Evolutionary conservation across 2,329 filamentous ascomycete genomes (phyloP), one percentile per base, ranked within the genome.

Genomic region (Venturia pyrina): DNA sequence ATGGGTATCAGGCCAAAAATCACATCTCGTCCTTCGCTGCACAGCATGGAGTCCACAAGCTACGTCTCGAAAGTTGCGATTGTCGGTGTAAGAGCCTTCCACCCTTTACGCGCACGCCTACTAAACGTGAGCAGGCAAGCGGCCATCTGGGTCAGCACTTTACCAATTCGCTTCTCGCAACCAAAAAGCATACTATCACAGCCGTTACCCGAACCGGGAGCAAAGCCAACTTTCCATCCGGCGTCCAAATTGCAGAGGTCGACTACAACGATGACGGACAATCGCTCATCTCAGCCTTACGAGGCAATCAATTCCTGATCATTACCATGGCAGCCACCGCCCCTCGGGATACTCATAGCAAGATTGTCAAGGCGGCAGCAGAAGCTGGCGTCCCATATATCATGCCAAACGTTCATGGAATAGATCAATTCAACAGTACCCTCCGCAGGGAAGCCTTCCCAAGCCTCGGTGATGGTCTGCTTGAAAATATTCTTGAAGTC

Each of bases 111-210:
- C 40, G 11, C 40, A n/a, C 28, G 19, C 13, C 19, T 43, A 17
- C 21, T 57, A 5, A 28, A n/a, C 53, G 8, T 46, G 6, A 1
- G 11, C 34, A 70, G 66, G 75, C 75, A 65, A 72, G 74, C 68
- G 79, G 80, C 66, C 73, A 72, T 43, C 68, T 77, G 48, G 80
- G 79, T n/a, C 70, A 70, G 2, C 68, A 72, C 57, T 77, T 79
- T 64, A 69, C 75, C 50, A 68, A 73, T 5, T 75, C 75, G n/a
- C 73, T 83, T 5, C 69, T 80, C 57, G 73, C 75, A 46, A 76
- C 75, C 34, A 79, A 79, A 65, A 78, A 78, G 59, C 80, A 82
- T 71, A 78, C 69, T 17, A 72, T 85, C 67, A 85, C 82, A 0
- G 81, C 80, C 67, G 72, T 85, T 50, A 79, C 79, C 1, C 81